Percentiles rank a stretch among this genome's conserved stretches.
phyloP scores from a whole-genome alignment of 1,139 yeast genomes.

The Citeromyces hawaiiensis region DNA sequence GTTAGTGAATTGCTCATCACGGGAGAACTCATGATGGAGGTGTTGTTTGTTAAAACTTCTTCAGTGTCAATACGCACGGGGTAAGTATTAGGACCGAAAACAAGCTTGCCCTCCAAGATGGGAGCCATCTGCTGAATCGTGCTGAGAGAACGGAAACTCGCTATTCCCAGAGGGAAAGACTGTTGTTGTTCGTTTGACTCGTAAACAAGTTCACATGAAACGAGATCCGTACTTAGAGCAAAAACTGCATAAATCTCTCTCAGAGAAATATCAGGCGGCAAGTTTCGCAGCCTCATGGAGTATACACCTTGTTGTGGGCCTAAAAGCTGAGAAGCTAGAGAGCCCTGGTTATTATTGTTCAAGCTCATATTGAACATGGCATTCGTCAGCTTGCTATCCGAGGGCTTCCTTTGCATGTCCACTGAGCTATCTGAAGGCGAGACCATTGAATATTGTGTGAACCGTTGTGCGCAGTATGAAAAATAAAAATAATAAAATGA shows the following conservation, averaged over 20 bases:
- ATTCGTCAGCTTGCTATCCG: slow-evolving; percentile 4
- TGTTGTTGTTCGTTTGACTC: slow-evolving; percentile 10
- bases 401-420: slow-evolving; percentile 1
- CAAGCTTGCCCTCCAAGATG: slow-evolving; percentile 47
- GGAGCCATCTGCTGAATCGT: slow-evolving; percentile 65
- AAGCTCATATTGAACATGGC: slow-evolving; percentile 8
- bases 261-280: slow-evolving; percentile 60
- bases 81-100: slow-evolving; percentile 47
- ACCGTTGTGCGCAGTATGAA: neutral
- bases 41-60: slow-evolving; percentile 28
- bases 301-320: slow-evolving; percentile 3
- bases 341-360: slow-evolving; percentile 2
- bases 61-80: slow-evolving; percentile 19
- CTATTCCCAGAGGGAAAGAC: slow-evolving; percentile 27
- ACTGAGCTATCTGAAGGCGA: neutral
- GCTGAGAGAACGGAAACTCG: slow-evolving; percentile 49
- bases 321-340: slow-evolving; percentile 2
- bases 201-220: slow-evolving; percentile 44
- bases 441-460: neutral
- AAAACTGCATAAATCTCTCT: slow-evolving; percentile 74
- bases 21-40: slow-evolving; percentile 9
- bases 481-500: neutral
- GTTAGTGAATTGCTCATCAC: slow-evolving; percentile 6
- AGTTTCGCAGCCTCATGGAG: slow-evolving; percentile 30
- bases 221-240: slow-evolving; percentile 66